These are phyloP conservation scores for Entomortierella lignicola DNA, from an alignment of 192 early-diverging fungal species.

Conservation along the genomic window DNA sequence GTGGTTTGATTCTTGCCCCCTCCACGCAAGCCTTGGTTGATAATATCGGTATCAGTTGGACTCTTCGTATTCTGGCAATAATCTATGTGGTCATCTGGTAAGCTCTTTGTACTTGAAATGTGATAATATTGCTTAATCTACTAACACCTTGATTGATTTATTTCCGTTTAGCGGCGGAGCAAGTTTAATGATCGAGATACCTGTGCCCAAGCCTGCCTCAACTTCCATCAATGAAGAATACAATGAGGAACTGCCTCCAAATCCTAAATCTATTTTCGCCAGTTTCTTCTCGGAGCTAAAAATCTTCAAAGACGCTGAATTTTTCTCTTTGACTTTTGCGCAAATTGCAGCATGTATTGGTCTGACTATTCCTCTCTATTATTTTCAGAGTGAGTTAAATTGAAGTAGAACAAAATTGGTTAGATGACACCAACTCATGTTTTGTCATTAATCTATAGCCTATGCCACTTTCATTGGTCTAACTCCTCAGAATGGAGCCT, in stretches of 20 bases:
- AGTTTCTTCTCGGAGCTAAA: constrained; percentile 31
- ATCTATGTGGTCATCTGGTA: constrained; percentile 16
- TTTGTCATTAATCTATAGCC: constrained; percentile 22
- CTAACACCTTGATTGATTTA: too few relatives aligned
- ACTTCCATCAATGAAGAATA: too few relatives aligned
- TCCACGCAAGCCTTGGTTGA: not conserved
- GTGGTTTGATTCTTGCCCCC: constrained; percentile 5
- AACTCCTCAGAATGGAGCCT: constrained; percentile 64
- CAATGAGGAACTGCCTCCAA: too few relatives aligned
- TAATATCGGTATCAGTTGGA: not conserved
- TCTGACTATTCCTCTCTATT: constrained; percentile 59
- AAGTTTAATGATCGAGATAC: too few relatives aligned
- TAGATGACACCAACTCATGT: not conserved
- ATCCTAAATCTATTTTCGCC: too few relatives aligned
- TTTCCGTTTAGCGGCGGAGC: too few relatives aligned
- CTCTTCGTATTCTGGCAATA: not conserved
- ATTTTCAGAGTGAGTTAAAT: constrained; percentile 55
- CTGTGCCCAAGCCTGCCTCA: too few relatives aligned
- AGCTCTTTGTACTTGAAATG: not conserved
- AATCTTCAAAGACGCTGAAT: constrained; percentile 47
- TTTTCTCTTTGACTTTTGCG: constrained; percentile 44
- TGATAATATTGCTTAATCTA: too few relatives aligned
- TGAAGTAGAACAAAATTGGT: too few relatives aligned
- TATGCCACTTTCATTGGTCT: constrained; percentile 70
- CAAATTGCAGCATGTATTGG: constrained; percentile 51